A percentile compares a stretch with the other conserved stretches of the same genome.
These are phyloP conservation scores for Heterobasidion parviporum DNA, from an alignment of 1,284 basidiomycete genomes.

Conservation along the genomic window DNA sequence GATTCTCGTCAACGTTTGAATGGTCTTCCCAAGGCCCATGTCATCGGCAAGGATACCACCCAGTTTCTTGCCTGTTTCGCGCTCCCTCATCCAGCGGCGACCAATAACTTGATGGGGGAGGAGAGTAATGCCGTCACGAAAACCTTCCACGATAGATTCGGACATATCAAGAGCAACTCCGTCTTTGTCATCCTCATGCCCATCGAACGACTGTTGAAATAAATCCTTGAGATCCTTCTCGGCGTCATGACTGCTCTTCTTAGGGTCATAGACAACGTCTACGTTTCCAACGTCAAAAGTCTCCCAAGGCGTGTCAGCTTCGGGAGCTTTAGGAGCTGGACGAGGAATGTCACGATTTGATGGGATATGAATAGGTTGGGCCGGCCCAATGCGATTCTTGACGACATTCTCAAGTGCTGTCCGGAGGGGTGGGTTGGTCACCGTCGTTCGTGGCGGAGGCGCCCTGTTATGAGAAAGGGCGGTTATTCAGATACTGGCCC, in stretches of 20 bases:
- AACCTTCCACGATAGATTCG: slow-evolving; percentile 18
- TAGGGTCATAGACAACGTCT: slow-evolving; percentile 27
- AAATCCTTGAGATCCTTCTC: slow-evolving; percentile 38
- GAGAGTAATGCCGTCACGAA: slow-evolving; percentile 50
- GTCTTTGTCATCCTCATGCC: neutral
- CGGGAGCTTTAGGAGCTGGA: slow-evolving; percentile 3
- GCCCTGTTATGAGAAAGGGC: too few species aligned
- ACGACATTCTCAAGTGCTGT: neutral
- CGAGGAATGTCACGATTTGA: slow-evolving; percentile 12
- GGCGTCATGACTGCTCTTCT: slow-evolving; percentile 37
- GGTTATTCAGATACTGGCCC: too few species aligned
- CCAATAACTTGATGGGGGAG: slow-evolving; percentile 84
- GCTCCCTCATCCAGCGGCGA: slow-evolving; percentile 80
- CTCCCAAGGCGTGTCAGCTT: slow-evolving; percentile 12
- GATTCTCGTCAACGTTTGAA: slow-evolving; percentile 84
- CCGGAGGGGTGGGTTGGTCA: neutral
- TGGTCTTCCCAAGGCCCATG: slow-evolving; percentile 89
- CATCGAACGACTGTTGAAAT: slow-evolving; percentile 22
- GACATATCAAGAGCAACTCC: slow-evolving; percentile 1
- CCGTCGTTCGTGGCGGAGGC: neutral
- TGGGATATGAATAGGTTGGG: slow-evolving; percentile 11
- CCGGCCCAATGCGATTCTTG: slow-evolving; percentile 4
- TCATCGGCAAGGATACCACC: slow-evolving; percentile 93
- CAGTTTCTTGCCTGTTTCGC: slow-evolving; percentile 70
- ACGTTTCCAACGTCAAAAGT: slow-evolving; percentile 24